Conservation (phyloP, 192 early-diverging fungal species). For the Coemansia sp. region DNA sequence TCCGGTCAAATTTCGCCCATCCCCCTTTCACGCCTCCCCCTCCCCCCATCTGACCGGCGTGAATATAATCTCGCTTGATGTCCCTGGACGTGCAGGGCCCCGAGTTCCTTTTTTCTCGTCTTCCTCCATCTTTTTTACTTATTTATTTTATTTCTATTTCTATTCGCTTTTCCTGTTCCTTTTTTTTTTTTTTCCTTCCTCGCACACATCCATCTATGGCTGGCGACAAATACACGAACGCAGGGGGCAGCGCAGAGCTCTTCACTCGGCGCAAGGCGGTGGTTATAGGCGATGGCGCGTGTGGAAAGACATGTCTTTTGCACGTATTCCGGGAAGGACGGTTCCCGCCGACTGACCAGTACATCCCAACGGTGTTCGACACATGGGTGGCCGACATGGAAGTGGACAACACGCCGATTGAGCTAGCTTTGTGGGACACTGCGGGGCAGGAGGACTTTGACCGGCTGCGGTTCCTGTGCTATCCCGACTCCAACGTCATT, state of each 20-base stretch:
- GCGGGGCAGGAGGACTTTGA: conserved; percentile 98
- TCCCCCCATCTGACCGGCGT: background rate
- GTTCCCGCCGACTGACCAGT: conserved; percentile 66
- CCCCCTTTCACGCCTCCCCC: background rate
- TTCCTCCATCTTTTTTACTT: background rate
- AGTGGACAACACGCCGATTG: conserved; percentile 83
- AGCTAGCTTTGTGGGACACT: conserved; percentile 96
- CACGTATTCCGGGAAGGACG: conserved; percentile 81
- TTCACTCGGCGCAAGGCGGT: conserved; percentile 66
- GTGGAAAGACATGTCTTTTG: conserved; percentile 88
- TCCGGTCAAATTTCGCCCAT: background rate
- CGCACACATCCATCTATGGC: background rate
- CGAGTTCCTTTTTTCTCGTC: background rate
- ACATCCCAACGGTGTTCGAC: conserved; percentile 94
- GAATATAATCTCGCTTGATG: background rate
- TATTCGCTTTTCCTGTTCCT: background rate
- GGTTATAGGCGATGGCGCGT: conserved; percentile 90
- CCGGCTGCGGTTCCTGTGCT: conserved; percentile 89
- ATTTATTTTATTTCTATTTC: background rate
- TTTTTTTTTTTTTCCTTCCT: background rate
- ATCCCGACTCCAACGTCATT: conserved; percentile 90
- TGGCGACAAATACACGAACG: background rate
- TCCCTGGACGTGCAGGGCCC: background rate
- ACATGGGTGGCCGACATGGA: conserved; percentile 93
- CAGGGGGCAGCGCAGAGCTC: background rate